Evolutionary conservation across 208 protist species (phyloP), one percentile per base, ranked within the genome.

Genomic region (Crithidia expoeki): DNA sequence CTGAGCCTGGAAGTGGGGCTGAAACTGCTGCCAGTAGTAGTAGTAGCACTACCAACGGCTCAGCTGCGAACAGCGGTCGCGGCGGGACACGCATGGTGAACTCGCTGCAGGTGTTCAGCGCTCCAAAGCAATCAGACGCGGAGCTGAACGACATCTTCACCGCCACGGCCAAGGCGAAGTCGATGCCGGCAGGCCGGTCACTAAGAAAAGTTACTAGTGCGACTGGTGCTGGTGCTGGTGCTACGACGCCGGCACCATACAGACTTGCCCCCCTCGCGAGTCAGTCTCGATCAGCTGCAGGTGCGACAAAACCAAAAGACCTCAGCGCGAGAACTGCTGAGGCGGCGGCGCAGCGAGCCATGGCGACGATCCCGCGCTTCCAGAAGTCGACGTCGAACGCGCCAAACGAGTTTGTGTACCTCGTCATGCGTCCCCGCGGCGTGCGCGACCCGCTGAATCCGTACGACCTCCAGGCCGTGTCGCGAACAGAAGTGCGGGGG

Each of bases 391-490:
- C 88, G 16, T 92, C 88, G 14, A 94, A 94, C 76, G 79, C 93
- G 23, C 90, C 90, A 6, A 95, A 94, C 49, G 88, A 96, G 79
- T 97, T 97, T 61, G 87, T 90, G 14, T 97, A 97, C 72, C 78
- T 97, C 59, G 79, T 93, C 11, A 89, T 91, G 81, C 89, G 91
- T 0, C 85, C 86, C 12, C 83, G 88, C 7, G 90, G 89, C 21
- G 81, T 96, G n/a, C 85, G 88, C 32, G 88, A 95, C 66, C 78
- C 81, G 49, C 94, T 92, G 76, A 97, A 98, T 75, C 95, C 97
- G 51, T 99, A 98, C 80, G 89, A 98, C 63, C 77, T 99, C 49
- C 84, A 95, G 68, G 89, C 96, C 25, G 96, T 98, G 36, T 60
- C 92, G 50, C 95, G 98, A 69, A 86, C 84, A 30, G 86, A 97